phyloP scores from a whole-genome alignment of 2,329 filamentous ascomycete genomes.

The Ascochyta koolunga region DNA sequence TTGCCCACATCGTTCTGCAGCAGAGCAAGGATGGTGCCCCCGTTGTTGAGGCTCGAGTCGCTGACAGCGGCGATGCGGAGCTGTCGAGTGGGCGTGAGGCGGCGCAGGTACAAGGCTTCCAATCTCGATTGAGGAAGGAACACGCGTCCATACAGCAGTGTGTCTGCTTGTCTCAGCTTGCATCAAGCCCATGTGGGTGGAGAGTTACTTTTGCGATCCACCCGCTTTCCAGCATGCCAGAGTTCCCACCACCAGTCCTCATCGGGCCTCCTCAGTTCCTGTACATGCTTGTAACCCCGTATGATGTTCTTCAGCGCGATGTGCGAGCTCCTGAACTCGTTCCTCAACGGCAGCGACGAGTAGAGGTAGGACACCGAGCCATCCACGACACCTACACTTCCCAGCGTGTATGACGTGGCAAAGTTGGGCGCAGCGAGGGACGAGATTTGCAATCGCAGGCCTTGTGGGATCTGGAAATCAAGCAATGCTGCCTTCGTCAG shows the following conservation, averaged over 20 bases:
- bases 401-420: conserved; percentile 90
- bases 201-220: conserved; percentile 55
- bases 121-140: conserved; percentile 85
- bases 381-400: conserved; percentile 88
- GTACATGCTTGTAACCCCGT: conserved; percentile 80
- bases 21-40: conserved; percentile 75
- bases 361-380: conserved; percentile 98
- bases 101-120: conserved; percentile 81
- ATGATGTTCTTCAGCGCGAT: conserved; percentile 80
- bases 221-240: conserved; percentile 58
- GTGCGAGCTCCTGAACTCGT: conserved; percentile 71
- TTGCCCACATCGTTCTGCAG: conserved; percentile 84
- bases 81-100: conserved; percentile 78
- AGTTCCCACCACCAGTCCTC: conserved; percentile 60
- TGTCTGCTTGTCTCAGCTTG: conserved; percentile 51
- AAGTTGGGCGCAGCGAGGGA: conserved; percentile 93
- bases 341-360: conserved; percentile 78
- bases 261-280: conserved; percentile 64
- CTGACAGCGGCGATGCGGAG: conserved; percentile 81
- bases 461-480: conserved; percentile 84
- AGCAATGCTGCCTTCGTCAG: conserved; percentile 68
- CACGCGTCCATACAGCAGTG: conserved; percentile 76
- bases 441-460: conserved; percentile 84
- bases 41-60: conserved; percentile 71
- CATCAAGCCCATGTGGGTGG: neutral